Conservation (phyloP, 2,329 filamentous ascomycete species). For the Fusarium subtropicale region DNA sequence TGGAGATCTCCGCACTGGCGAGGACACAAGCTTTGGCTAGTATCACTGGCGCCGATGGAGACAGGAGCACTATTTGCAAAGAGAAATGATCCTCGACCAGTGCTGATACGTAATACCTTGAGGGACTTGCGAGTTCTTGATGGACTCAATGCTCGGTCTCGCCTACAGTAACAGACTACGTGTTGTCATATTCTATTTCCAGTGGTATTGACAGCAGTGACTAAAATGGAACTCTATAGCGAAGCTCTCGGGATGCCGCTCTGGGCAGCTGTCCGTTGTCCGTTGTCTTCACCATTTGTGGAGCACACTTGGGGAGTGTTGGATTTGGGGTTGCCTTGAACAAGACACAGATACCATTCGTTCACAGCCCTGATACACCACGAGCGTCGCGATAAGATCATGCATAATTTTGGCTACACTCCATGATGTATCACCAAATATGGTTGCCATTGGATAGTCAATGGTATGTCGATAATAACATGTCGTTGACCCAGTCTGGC, state of each 20-base stretch:
- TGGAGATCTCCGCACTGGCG: constrained; percentile 19
- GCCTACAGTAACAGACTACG: constrained; percentile 5
- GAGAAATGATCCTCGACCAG: constrained; percentile 11
- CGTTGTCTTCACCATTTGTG: neutral
- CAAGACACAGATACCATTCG: neutral
- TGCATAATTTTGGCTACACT: constrained; percentile 6
- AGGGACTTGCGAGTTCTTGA: constrained; percentile 5
- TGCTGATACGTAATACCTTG: neutral
- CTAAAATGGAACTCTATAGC: constrained; percentile 5
- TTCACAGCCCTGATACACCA: neutral
- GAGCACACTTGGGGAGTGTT: neutral
- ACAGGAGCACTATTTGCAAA: constrained; percentile 4
- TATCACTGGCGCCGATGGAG: constrained; percentile 12
- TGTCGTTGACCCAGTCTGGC: constrained; percentile 1
- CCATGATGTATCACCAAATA: constrained; percentile 3
- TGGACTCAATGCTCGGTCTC: constrained; percentile 21
- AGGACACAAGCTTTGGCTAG: constrained; percentile 37
- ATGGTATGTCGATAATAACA: constrained; percentile 11
- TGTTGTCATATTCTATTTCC: constrained; percentile 1
- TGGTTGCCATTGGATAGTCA: neutral
- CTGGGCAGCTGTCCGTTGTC: constrained; percentile 1
- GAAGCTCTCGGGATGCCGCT: constrained; percentile 27
- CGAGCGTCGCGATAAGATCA: constrained; percentile 3
- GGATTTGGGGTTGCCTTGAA: neutral
- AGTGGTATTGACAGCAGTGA: constrained; percentile 7